Evolutionary conservation across 805 yeast genomes (phyloP).

Genomic region (Wickerhamiella azyma): DNA sequence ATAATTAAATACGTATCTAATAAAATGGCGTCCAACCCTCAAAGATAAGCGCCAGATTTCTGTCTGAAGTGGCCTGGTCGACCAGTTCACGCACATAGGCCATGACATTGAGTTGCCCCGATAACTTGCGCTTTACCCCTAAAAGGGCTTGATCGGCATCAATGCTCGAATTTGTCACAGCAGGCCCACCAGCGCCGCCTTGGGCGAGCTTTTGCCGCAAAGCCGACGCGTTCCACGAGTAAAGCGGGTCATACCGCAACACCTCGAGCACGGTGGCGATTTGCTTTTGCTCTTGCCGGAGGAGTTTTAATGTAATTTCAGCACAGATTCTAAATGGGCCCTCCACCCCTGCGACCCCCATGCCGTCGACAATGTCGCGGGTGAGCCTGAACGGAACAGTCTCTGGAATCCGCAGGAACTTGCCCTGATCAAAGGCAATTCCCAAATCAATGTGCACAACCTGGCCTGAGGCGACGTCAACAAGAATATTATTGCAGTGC

Average conservation of each 20-base stretch:
- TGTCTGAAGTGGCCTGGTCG: slow-evolving; percentile 54
- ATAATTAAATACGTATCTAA: slow-evolving; percentile 9
- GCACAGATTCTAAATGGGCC: slow-evolving; percentile 66
- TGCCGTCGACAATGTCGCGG: slow-evolving; percentile 79
- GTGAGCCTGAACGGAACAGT: slow-evolving; percentile 87
- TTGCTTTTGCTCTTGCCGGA: slow-evolving; percentile 51
- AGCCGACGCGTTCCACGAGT: slow-evolving; percentile 82
- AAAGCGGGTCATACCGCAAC: slow-evolving; percentile 80
- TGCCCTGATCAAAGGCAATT: slow-evolving; percentile 92
- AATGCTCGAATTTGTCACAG: not conserved
- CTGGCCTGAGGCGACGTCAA: slow-evolving; percentile 76
- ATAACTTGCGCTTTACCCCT: slow-evolving; percentile 60
- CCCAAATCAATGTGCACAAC: slow-evolving; percentile 95
- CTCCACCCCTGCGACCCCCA: slow-evolving; percentile 74
- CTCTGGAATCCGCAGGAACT: slow-evolving; percentile 72
- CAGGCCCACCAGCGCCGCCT: not conserved
- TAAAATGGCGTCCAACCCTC: slow-evolving; percentile 31
- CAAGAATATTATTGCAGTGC: slow-evolving; percentile 75
- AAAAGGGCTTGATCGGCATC: slow-evolving; percentile 73
- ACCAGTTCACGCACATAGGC: slow-evolving; percentile 74
- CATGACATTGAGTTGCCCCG: slow-evolving; percentile 60
- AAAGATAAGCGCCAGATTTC: slow-evolving; percentile 60
- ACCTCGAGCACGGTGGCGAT: slow-evolving; percentile 76
- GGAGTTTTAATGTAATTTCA: slow-evolving; percentile 55
- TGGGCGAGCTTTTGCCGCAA: slow-evolving; percentile 29